These are phyloP conservation scores for Aspergillus arachidicola DNA, from an alignment of 2,329 filamentous ascomycete species.

Conservation along the genomic window DNA sequence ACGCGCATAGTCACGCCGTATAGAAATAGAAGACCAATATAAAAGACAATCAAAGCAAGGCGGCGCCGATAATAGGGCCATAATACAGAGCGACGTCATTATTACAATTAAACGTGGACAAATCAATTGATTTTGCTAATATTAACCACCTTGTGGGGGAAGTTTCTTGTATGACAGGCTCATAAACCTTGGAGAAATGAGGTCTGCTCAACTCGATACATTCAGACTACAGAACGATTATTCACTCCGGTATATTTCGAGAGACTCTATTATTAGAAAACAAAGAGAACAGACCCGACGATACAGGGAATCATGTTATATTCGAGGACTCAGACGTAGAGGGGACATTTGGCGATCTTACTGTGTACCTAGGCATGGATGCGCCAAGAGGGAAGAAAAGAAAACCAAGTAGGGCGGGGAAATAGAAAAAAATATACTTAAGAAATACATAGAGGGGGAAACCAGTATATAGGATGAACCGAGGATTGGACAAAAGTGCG, in stretches of 20 bases:
- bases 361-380: not conserved
- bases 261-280: not conserved
- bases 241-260: not conserved
- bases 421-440: not conserved
- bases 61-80: too few relatives aligned
- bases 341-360: not conserved
- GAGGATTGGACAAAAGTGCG: not conserved
- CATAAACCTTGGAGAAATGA: not conserved
- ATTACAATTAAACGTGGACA: too few relatives aligned
- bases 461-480: not conserved
- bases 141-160: not conserved
- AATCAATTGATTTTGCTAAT: too few relatives aligned
- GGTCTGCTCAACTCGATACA: not conserved
- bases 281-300: not conserved
- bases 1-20: too few relatives aligned
- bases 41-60: too few relatives aligned
- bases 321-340: not conserved
- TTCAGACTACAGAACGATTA: not conserved
- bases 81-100: too few relatives aligned
- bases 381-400: not conserved
- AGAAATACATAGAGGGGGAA: not conserved
- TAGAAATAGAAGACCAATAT: too few relatives aligned
- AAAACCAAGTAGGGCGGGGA: too few relatives aligned
- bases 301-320: not conserved
- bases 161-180: not conserved